phyloP scores from a whole-genome alignment of 805 yeast species.

The Cyberlindnera mycetangii region DNA sequence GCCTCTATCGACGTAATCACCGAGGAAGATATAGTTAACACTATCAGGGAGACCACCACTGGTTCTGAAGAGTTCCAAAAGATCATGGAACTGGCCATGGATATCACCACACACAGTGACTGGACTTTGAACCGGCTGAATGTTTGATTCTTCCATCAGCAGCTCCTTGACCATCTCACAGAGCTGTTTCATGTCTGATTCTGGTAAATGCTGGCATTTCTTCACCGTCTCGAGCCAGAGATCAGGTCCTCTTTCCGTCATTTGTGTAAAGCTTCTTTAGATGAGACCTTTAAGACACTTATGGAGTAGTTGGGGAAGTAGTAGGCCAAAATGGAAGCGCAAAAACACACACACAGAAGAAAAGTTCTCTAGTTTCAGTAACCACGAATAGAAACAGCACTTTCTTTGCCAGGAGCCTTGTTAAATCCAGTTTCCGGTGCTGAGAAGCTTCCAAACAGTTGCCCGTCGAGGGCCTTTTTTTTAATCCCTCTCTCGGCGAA shows the following conservation, averaged over 20 bases:
- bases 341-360: too few species aligned
- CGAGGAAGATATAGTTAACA: constrained; percentile 80
- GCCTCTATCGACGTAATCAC: constrained; percentile 98
- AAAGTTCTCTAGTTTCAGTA: too few species aligned
- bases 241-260: constrained; percentile 85
- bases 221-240: constrained; percentile 94
- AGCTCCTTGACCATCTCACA: constrained; percentile 95
- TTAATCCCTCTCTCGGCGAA: too few species aligned
- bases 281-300: not conserved
- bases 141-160: constrained; percentile 92
- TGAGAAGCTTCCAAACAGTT: too few species aligned
- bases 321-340: too few species aligned
- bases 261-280: constrained; percentile 17
- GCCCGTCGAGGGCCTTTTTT: too few species aligned
- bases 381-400: too few species aligned
- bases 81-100: constrained; percentile 96
- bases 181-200: constrained; percentile 91
- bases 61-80: constrained; percentile 83
- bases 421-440: too few species aligned
- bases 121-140: constrained; percentile 90
- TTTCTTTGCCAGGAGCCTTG: too few species aligned
- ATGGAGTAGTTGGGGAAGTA: not conserved
- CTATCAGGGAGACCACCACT: constrained; percentile 88
- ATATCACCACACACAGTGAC: constrained; percentile 97
- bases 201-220: constrained; percentile 84